phyloP scores from a whole-genome alignment of 805 yeast species.

The Saturnispora silvae region DNA sequence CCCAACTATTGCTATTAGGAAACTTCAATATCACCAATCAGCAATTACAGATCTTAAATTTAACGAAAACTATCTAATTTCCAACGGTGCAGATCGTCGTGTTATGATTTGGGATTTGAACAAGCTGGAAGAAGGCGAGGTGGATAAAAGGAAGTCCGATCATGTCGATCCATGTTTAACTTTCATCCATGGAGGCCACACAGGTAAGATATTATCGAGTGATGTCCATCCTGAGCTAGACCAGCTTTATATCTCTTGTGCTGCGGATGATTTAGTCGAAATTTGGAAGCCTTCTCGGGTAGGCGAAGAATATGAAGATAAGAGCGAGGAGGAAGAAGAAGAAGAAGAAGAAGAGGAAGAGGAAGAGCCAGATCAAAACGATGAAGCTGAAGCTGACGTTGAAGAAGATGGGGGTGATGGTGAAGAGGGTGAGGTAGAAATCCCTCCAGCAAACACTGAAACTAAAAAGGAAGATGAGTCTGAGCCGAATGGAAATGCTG shows the following conservation, averaged over 20 bases:
- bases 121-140: slow-evolving; percentile 45
- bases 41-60: slow-evolving; percentile 48
- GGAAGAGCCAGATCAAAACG: slow-evolving; percentile 12
- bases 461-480: too few species aligned
- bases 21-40: slow-evolving; percentile 55
- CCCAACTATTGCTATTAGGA: slow-evolving; percentile 46
- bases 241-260: slow-evolving; percentile 54
- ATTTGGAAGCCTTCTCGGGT: slow-evolving; percentile 61
- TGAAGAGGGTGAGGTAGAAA: too few species aligned
- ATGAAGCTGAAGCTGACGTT: slow-evolving; percentile 5
- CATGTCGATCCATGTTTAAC: slow-evolving; percentile 66
- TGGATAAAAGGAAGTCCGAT: slow-evolving; percentile 40
- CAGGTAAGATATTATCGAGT: slow-evolving; percentile 54
- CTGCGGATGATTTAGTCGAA: slow-evolving; percentile 67
- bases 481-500: too few species aligned
- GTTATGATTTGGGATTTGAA: slow-evolving; percentile 67
- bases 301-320: slow-evolving; percentile 30
- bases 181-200: slow-evolving; percentile 84
- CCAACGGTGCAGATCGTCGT: slow-evolving; percentile 56
- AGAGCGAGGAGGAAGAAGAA: slow-evolving; percentile 29
- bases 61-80: slow-evolving; percentile 36
- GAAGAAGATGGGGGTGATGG: too few species aligned
- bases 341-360: slow-evolving; percentile 14
- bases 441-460: too few species aligned
- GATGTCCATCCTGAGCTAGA: slow-evolving; percentile 54